These are phyloP conservation scores for Phlebopus sp. DNA, from an alignment of 1,284 basidiomycete species.

Conservation along the genomic window DNA sequence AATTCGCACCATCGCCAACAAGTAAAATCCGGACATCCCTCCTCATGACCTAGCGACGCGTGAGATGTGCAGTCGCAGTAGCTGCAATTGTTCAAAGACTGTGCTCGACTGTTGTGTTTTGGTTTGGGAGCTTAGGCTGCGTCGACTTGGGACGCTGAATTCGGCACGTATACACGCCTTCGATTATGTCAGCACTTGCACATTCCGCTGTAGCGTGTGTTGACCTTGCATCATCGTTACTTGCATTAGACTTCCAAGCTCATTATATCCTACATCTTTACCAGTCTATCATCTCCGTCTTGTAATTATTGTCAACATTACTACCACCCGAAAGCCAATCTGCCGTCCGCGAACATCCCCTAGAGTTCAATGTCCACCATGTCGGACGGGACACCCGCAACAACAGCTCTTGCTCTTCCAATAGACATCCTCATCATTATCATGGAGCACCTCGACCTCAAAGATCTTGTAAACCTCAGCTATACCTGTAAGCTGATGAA, in stretches of 20 bases:
- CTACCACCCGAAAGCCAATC: not conserved
- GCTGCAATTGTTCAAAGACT: not conserved
- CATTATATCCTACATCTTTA: not conserved
- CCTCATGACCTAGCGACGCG: slow-evolving; percentile 52
- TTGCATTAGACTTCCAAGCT: not conserved
- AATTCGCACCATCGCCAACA: slow-evolving; percentile 81
- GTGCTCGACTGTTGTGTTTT: not conserved
- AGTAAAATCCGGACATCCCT: slow-evolving; percentile 91
- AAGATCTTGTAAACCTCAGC: slow-evolving; percentile 47
- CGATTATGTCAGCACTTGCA: slow-evolving; percentile 5
- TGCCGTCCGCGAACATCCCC: no score
- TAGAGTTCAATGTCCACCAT: not conserved
- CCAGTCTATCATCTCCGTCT: not conserved
- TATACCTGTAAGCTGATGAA: slow-evolving; percentile 45
- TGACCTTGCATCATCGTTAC: no score
- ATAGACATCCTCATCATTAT: slow-evolving; percentile 58
- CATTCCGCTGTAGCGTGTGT: no score
- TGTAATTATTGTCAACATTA: not conserved
- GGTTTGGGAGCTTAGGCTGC: not conserved
- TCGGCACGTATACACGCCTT: not conserved
- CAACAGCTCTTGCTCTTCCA: slow-evolving; percentile 36
- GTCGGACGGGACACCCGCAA: not conserved
- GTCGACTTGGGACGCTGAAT: not conserved
- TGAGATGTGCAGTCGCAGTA: not conserved
- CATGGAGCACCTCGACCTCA: slow-evolving; percentile 43